phyloP scores from a whole-genome alignment of 2,329 filamentous ascomycete genomes.

The Sclerotinia minor region DNA sequence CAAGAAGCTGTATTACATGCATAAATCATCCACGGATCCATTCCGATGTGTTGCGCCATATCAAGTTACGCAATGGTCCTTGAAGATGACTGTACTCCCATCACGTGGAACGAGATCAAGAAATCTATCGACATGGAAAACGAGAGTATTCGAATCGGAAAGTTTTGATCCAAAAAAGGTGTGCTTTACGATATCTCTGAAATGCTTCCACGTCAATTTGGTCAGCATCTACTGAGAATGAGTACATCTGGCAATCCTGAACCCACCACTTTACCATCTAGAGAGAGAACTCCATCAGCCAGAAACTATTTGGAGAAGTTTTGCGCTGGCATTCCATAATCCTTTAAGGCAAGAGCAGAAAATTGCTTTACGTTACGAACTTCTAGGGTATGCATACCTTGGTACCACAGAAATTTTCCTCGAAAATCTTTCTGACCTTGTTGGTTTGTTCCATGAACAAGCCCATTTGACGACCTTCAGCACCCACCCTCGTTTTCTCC shows the following conservation, averaged over 20 bases:
- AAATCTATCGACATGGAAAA: slow-evolving; percentile 19
- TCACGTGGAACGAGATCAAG: not conserved
- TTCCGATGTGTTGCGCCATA: not conserved
- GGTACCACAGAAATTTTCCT: slow-evolving; percentile 14
- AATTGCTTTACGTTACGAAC: not conserved
- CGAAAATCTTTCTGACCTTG: not conserved
- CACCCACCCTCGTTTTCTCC: not conserved
- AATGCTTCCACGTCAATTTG: not conserved
- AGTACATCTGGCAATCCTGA: not conserved
- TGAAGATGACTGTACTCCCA: slow-evolving; percentile 12
- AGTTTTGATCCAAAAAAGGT: slow-evolving; percentile 10
- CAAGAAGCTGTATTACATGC: slow-evolving; percentile 3
- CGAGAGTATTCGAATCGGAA: slow-evolving; percentile 3
- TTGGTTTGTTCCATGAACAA: slow-evolving; percentile 20
- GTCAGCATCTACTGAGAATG: not conserved
- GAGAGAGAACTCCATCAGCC: slow-evolving; percentile 4
- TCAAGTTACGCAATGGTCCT: not conserved
- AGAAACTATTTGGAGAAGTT: slow-evolving; percentile 19
- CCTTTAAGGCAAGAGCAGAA: not conserved
- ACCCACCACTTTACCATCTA: not conserved
- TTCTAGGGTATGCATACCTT: slow-evolving; percentile 6
- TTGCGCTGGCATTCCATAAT: slow-evolving; percentile 14
- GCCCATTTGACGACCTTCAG: not conserved
- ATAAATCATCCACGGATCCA: not conserved
- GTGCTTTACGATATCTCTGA: slow-evolving; percentile 17